phyloP scores from a whole-genome alignment of 2,329 filamentous ascomycete genomes.

The Botrytis aclada region DNA sequence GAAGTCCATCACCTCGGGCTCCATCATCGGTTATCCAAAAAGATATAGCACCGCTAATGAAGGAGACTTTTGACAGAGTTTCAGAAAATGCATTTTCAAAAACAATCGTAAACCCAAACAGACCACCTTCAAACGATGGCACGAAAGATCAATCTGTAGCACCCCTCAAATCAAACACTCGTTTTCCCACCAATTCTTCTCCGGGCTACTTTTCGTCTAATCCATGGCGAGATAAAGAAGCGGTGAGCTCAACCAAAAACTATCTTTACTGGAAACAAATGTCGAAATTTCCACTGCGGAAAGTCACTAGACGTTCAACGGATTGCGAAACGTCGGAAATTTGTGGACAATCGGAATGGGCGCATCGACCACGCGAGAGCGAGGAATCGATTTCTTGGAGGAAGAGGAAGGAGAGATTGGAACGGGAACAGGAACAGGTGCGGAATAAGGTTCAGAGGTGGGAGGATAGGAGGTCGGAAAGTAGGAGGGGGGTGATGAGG shows the following conservation, averaged over 20 bases:
- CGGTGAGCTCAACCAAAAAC: rapidly evolving
- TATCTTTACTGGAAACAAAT: neutral
- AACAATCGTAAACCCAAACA: neutral
- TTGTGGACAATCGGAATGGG: constrained; percentile 7
- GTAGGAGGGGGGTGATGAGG: neutral
- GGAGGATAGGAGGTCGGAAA: neutral
- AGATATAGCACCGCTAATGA: neutral
- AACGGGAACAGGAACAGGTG: neutral
- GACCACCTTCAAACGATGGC: neutral
- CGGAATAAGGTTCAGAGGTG: neutral
- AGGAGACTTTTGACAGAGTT: neutral
- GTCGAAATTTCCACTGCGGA: neutral
- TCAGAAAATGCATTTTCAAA: neutral
- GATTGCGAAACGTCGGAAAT: neutral
- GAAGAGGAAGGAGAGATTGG: too few relatives aligned
- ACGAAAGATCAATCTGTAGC: neutral
- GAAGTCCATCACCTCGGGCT: too few relatives aligned
- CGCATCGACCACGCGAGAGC: neutral
- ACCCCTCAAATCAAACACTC: neutral
- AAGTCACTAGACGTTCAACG: neutral
- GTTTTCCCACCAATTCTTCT: neutral
- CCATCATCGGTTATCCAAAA: neutral
- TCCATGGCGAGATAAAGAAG: neutral
- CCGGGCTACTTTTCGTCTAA: neutral
- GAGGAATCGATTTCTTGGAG: neutral